A percentile compares a stretch with the other conserved stretches of the same genome.
Conservation (phyloP, 192 early-diverging fungal genomes). For the Diversispora eburnea region DNA sequence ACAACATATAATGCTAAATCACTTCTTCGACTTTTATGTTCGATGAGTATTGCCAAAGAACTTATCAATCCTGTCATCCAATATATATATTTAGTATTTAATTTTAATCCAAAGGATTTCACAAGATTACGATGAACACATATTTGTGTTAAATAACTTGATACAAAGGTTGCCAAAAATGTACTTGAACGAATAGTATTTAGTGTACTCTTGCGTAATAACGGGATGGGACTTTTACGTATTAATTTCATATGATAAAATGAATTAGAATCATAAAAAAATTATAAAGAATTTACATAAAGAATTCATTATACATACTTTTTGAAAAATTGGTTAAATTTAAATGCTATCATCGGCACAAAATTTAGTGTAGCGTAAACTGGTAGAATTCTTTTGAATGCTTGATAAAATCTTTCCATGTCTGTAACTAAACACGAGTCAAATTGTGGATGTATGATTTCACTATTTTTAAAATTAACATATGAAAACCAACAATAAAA, state of each 20-base stretch:
- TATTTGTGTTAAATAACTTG: slow-evolving; percentile 64
- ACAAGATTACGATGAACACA: slow-evolving; percentile 63
- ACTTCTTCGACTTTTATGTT: slow-evolving; percentile 60
- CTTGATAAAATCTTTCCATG: slow-evolving; percentile 48
- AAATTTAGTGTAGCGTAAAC: slow-evolving; percentile 72
- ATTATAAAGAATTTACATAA: not conserved
- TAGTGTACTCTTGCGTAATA: slow-evolving; percentile 43
- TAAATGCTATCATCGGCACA: slow-evolving; percentile 67
- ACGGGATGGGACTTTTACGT: slow-evolving; percentile 45
- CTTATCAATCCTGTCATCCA: slow-evolving; percentile 60
- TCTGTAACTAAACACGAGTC: slow-evolving; percentile 47
- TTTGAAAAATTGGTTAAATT: slow-evolving; percentile 51
- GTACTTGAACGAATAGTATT: slow-evolving; percentile 59
- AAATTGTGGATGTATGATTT: slow-evolving; percentile 49
- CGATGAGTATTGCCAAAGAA: slow-evolving; percentile 61
- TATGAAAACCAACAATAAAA: not conserved
- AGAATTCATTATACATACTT: slow-evolving; percentile 34
- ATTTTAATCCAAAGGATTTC: slow-evolving; percentile 26
- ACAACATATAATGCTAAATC: slow-evolving; percentile 78
- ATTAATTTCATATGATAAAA: not conserved
- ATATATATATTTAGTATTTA: slow-evolving; percentile 61
- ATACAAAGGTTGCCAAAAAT: slow-evolving; percentile 64
- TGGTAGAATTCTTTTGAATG: slow-evolving; percentile 52
- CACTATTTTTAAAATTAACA: slow-evolving; percentile 29
- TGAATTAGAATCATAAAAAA: not conserved